phyloP scores from a whole-genome alignment of 2,329 filamentous ascomycete species.

The Stromatinia cepivora region DNA sequence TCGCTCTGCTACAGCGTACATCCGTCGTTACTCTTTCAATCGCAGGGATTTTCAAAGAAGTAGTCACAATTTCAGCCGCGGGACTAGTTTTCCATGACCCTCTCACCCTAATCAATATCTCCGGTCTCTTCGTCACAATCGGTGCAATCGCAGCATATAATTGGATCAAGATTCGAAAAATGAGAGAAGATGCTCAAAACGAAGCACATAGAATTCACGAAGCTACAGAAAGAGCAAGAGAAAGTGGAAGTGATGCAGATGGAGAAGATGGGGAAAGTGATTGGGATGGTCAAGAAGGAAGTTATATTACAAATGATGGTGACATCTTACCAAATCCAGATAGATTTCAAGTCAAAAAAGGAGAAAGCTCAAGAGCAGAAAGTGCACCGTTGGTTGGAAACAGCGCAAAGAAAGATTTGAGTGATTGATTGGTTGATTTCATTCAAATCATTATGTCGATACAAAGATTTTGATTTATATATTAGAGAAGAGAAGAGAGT shows the following conservation, averaged over 20 bases:
- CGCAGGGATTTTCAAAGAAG: conserved; percentile 98
- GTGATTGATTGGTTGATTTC: conserved; percentile 10
- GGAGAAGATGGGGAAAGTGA: conserved; percentile 33
- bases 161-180: conserved; percentile 87
- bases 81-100: conserved; percentile 85
- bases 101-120: conserved; percentile 82
- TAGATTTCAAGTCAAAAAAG: conserved; percentile 18
- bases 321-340: conserved; percentile 35
- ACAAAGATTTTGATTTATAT: neutral
- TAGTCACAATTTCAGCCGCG: conserved; percentile 89
- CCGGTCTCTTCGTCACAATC: conserved; percentile 86
- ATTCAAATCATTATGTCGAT: neutral
- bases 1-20: conserved; percentile 90
- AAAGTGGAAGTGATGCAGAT: conserved; percentile 33
- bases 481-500: neutral
- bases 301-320: conserved; percentile 38
- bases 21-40: conserved; percentile 95
- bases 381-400: conserved; percentile 7
- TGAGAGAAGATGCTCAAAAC: conserved; percentile 72
- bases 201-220: conserved; percentile 46
- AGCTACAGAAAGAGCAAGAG: conserved; percentile 23
- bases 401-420: conserved; percentile 17
- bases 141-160: conserved; percentile 87
- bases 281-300: conserved; percentile 33
- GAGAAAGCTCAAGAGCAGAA: conserved; percentile 18